phyloP scores from a whole-genome alignment of 2,329 filamentous ascomycete genomes.

The Didymella glomerata region DNA sequence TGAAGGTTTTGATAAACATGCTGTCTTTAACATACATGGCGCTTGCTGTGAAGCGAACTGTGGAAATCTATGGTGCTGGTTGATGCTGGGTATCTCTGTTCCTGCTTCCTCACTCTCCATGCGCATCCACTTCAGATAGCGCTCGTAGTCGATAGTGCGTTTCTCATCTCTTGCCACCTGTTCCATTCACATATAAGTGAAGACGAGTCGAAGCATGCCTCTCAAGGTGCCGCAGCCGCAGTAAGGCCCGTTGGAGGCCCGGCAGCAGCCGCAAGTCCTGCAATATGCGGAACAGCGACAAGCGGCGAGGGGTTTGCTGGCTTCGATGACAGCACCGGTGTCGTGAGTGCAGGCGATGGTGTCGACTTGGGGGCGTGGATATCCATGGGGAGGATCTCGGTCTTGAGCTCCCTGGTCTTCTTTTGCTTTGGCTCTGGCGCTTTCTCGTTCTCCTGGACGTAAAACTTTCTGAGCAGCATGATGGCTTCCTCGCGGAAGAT shows the following conservation, averaged over 20 bases:
- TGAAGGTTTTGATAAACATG: neutral
- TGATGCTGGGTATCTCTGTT: constrained; percentile 15
- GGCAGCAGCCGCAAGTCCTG: constrained; percentile 10
- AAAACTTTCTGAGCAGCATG: constrained; percentile 89
- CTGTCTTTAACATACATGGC: neutral
- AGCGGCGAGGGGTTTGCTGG: neutral
- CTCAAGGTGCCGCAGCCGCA: constrained; percentile 5
- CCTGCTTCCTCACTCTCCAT: neutral
- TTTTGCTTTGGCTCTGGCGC: constrained; percentile 71
- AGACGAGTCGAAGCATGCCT: neutral
- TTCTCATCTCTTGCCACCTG: neutral
- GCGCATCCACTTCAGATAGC: neutral
- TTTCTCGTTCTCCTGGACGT: constrained; percentile 96
- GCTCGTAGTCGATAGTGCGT: neutral
- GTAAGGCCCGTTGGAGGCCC: constrained; percentile 7
- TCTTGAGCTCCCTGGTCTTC: constrained; percentile 70
- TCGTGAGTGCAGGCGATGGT: constrained; percentile 28
- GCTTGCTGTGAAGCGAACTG: neutral
- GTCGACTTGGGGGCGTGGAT: constrained; percentile 49
- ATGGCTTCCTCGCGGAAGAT: constrained; percentile 93
- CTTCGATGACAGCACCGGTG: constrained; percentile 23
- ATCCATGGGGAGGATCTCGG: constrained; percentile 61
- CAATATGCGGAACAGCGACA: constrained; percentile 18
- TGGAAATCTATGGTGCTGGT: constrained; percentile 2
- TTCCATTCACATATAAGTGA: neutral